phyloP scores from a whole-genome alignment of 176 grass and related monocot genomes.

The Hordeum vulgare region MorexV3_pseudomolecules_assembly NC_058523.1:389906355-389906854 shows the following conservation, averaged over 20 bases:
- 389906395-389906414: slow-evolving; percentile 26
- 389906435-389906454: slow-evolving; percentile 74
- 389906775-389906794: slow-evolving; percentile 28
- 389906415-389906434: slow-evolving; percentile 40
- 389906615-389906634: slow-evolving; percentile 1
- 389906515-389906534: slow-evolving; percentile 75
- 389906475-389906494: slow-evolving; percentile 89
- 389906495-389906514: slow-evolving; percentile 88
- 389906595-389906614: neutral
- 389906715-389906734: neutral
- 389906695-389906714: neutral
- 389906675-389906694: neutral
- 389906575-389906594: neutral
- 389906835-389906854: slow-evolving; percentile 42
- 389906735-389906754: slow-evolving; percentile 5
- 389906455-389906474: slow-evolving; percentile 79
- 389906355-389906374: slow-evolving; percentile 21
- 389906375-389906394: slow-evolving; percentile 1
- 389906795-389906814: slow-evolving; percentile 41
- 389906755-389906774: slow-evolving; percentile 38
- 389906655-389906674: slow-evolving; percentile 12
- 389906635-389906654: slow-evolving; percentile 23
- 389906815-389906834: slow-evolving; percentile 37
- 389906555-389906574: slow-evolving; percentile 6
- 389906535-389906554: slow-evolving; percentile 43